Evolutionary conservation across 495 filamentous ascomycete species (phyloP), one percentile per base, ranked within the genome.

Genomic region (Neurospora tetrasperma): DNA sequence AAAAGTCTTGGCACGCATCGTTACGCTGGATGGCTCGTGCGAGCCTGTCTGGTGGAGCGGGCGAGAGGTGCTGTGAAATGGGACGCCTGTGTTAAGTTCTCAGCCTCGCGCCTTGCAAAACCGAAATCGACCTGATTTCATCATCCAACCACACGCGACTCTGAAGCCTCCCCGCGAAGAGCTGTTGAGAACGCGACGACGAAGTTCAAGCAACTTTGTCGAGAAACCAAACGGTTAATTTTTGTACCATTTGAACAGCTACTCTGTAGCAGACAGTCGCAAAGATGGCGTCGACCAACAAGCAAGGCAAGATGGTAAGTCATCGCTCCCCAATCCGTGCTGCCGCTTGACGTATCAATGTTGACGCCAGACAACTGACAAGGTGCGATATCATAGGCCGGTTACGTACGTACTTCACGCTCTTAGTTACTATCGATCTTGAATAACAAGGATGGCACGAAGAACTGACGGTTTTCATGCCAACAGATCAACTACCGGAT

Each of bases 291-390:
- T 95, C 97, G 91, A 90, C 91, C 76, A 97, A 97, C 88, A 96
- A 96, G 82, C 93, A 97, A 80, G 96, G 96, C 82, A 98, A 98
- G 88, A 98, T 99, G 96, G 96, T 98, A 86, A 90, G 94, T 89
- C 72, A 72, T 69, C 4, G 42, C 71, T 72, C 71, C 70, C 77
- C 73, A 74, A 75, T 76, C 71, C 78, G 73, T 78, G 76, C 75
- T 74, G 72, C 79, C 78, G 75, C 27, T 82, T 72, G 74, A 84
- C 80, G 81, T 82, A 80, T 79, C 76, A 71, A 74, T 82, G 86
- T 89, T 91, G 86, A 92, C 89, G 85, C 83, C 79, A 44, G 41
- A 78, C 83, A 85, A 89, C 93, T 97, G 87, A 97, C 90, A 80
- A 82, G 77, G 79, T 77, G 79, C 79, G 77, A 73, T 80, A 70